phyloP scores from a whole-genome alignment of 371 early-diverging fungal species.

The Mucor plumbeus region DNA sequence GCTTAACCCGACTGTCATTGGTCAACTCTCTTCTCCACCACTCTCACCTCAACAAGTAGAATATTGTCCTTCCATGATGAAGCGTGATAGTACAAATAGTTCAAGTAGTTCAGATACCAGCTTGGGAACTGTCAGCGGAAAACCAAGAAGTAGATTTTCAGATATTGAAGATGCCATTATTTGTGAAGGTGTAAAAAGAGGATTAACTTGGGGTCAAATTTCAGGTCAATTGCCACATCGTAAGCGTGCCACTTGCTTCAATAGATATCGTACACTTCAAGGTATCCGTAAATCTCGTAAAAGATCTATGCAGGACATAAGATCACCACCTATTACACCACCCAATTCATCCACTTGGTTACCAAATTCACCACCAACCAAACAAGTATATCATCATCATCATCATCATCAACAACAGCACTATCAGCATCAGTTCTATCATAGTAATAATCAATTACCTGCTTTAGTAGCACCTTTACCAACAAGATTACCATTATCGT shows the following conservation, averaged over 20 bases:
- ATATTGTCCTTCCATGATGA: slow-evolving; percentile 4
- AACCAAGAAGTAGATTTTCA: slow-evolving; percentile 57
- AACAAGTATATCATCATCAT: slow-evolving; percentile 12
- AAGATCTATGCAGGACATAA: slow-evolving; percentile 26
- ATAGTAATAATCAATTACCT: slow-evolving; percentile 15
- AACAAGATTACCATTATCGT: slow-evolving; percentile 22
- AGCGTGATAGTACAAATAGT: slow-evolving; percentile 11
- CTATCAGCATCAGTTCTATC: not conserved
- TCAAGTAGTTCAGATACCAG: slow-evolving; percentile 12
- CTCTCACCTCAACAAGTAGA: slow-evolving; percentile 36
- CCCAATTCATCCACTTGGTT: slow-evolving; percentile 23
- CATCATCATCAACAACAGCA: slow-evolving; percentile 7
- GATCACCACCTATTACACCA: slow-evolving; percentile 31
- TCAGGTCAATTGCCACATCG: slow-evolving; percentile 57
- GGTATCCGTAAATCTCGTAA: slow-evolving; percentile 57
- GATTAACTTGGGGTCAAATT: slow-evolving; percentile 58
- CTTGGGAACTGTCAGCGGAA: slow-evolving; percentile 26
- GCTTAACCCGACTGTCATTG: slow-evolving; percentile 43
- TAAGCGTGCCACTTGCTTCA: slow-evolving; percentile 59
- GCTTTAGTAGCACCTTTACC: slow-evolving; percentile 32
- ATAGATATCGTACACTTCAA: slow-evolving; percentile 54
- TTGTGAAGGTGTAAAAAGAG: slow-evolving; percentile 54
- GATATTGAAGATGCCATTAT: slow-evolving; percentile 53
- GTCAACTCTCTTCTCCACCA: slow-evolving; percentile 43
- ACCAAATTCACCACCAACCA: slow-evolving; percentile 24